These are phyloP conservation scores for Candida incommunis DNA, from an alignment of 805 yeast species.

Conservation along the genomic window DNA sequence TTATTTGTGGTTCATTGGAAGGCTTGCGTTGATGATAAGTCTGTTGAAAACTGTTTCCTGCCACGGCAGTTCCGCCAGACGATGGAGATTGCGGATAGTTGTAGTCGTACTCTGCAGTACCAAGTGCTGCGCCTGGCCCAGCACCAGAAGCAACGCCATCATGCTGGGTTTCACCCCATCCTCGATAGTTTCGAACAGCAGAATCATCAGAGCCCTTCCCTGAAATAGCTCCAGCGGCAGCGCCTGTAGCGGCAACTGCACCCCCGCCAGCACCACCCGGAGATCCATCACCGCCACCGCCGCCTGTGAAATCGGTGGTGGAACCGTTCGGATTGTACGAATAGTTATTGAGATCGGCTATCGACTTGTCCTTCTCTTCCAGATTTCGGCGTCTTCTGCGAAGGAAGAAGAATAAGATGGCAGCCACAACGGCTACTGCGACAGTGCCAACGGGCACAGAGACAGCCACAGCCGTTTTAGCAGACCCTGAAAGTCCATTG, in stretches of 20 bases:
- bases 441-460: conserved; percentile 1
- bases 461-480: neutral
- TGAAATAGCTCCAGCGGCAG: neutral
- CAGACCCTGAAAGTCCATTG: neutral
- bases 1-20: neutral
- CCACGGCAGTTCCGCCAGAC: neutral
- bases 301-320: neutral
- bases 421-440: neutral
- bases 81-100: neutral
- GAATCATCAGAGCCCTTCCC: neutral
- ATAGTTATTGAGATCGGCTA: neutral
- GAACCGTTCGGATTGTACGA: neutral
- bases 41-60: neutral
- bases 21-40: neutral
- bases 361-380: neutral
- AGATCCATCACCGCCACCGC: neutral
- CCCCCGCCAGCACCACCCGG: neutral
- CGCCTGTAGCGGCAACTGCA: neutral
- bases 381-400: neutral
- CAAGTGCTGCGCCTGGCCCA: neutral
- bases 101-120: neutral
- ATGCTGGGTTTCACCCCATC: neutral
- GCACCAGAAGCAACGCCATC: neutral
- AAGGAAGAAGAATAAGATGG: neutral
- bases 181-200: neutral